Evolutionary conservation across 495 filamentous ascomycete species (phyloP), one percentile per base, ranked within the genome.

Genomic region (Astrocystis sublimbata): DNA sequence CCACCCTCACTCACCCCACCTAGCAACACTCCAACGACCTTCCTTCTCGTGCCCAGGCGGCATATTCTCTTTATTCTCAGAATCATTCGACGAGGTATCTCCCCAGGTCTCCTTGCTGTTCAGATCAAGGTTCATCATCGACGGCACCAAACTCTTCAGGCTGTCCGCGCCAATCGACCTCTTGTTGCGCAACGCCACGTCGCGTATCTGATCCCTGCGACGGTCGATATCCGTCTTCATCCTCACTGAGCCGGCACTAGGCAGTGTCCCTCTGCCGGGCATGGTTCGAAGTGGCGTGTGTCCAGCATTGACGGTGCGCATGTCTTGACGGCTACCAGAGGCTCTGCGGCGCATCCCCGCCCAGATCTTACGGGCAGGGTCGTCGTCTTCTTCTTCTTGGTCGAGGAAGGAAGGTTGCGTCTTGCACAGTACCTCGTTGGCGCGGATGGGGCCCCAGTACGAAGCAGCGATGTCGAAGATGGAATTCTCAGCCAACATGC

Each of bases 281-380:
- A 31, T 30, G n/a, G 15, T 61, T 33, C 15, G 58, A 40, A 62
- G 62, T 10, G 72, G 58, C 17, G 67, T 52, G 24, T 60, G 53
- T 13, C 61, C 65, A 17, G 65, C 51, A 6, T 65, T 64, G 41
- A 47, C 66, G 10, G 69, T 52, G 4, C 64, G 67, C 17, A 60
- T 67, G 10, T 52, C 63, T 43, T 67, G 64, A 50, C 70, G 43
- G 67, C 64, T 53, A 40, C 65, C 42, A 12, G 67, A 69, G 43
- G 73, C 68, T 21, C 68, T 64, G 36, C 69, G 60, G 17, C 71
- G 75, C 68, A 82, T 76, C 45, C 77, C 71, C n/a, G 69, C 74
- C 79, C 79, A 80, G 28, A 82, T 80, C 56, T 72, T 77, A 36
- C 76, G 63, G 23, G 79, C 79, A 33, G 77, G 78, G 58, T 80